Evolutionary conservation across 139 green algal genomes (phyloP).

Genomic region (Diplosphaera chodatii): DNA sequence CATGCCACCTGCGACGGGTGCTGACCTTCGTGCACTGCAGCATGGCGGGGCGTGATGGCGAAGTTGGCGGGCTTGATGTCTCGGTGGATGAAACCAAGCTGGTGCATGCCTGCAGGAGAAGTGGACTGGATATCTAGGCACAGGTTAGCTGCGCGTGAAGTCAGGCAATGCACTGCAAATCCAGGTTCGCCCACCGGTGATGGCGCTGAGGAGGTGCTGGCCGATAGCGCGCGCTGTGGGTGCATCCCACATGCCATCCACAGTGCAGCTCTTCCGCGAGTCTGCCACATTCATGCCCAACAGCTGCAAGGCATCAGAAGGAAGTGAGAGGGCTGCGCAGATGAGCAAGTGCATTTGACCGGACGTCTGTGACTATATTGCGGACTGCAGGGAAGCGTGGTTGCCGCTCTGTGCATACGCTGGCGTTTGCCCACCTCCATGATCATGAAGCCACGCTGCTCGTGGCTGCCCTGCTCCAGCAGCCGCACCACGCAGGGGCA

Average conservation of each 20-base stretch:
- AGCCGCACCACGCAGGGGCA: slow-evolving; percentile 22
- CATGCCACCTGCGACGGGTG: too few relatives aligned
- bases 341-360: too few relatives aligned
- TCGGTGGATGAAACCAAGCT: slow-evolving; percentile 57
- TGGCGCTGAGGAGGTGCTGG: background rate
- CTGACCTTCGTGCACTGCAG: background rate
- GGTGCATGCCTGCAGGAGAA: slow-evolving; percentile 53
- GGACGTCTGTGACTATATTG: too few relatives aligned
- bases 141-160: too few relatives aligned
- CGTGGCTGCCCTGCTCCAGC: slow-evolving; percentile 27
- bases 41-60: slow-evolving; percentile 9
- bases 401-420: too few relatives aligned
- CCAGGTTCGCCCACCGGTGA: background rate
- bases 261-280: slow-evolving; percentile 17
- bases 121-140: too few relatives aligned
- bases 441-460: slow-evolving; percentile 63
- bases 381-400: too few relatives aligned
- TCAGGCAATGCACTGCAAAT: too few relatives aligned
- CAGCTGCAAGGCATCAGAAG: slow-evolving; percentile 30
- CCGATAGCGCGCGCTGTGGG: slow-evolving; percentile 7
- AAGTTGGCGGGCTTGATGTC: slow-evolving; percentile 88
- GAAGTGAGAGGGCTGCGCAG: too few relatives aligned
- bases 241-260: slow-evolving; percentile 25
- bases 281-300: slow-evolving; percentile 69
- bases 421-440: slow-evolving; percentile 73